phyloP scores from a whole-genome alignment of 2,329 filamentous ascomycete genomes.

The Mycosphaerelloides madeirae region DNA sequence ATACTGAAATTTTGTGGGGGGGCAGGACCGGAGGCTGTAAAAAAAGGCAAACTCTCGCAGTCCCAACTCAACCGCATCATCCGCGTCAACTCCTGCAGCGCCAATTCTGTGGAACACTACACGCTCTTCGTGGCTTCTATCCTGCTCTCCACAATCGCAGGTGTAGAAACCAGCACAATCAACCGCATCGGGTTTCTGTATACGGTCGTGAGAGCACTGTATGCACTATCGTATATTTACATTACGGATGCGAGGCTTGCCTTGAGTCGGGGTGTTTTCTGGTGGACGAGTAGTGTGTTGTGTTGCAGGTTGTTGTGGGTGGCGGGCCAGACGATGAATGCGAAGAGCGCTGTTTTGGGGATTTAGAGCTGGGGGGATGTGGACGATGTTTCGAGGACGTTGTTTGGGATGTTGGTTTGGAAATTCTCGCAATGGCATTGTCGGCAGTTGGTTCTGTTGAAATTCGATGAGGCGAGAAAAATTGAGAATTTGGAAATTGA shows the following conservation, averaged over 20 bases:
- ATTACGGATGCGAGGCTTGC: conserved; percentile 35
- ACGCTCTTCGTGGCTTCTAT: conserved; percentile 38
- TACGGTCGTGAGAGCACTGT: conserved; percentile 39
- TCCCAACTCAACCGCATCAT: conserved; percentile 40
- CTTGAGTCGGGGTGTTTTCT: conserved; percentile 36
- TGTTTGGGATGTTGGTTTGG: no score
- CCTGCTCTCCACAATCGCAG: conserved; percentile 38
- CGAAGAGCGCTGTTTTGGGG: neutral
- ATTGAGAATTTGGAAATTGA: no score
- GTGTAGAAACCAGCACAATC: conserved; percentile 34
- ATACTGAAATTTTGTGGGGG: no score
- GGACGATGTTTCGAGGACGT: no score
- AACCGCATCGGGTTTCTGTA: conserved; percentile 41
- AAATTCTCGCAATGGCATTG: no score
- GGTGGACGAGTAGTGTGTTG: conserved; percentile 43
- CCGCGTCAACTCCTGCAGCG: conserved; percentile 44
- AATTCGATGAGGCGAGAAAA: no score
- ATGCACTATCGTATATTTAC: conserved; percentile 39
- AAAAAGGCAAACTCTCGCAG: conserved; percentile 40
- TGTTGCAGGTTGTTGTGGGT: conserved; percentile 38
- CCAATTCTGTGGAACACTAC: conserved; percentile 45
- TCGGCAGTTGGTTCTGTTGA: no score
- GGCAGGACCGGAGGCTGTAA: conserved; percentile 38
- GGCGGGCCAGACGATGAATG: conserved; percentile 31
- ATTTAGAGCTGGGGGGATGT: neutral